phyloP scores from a whole-genome alignment of 805 yeast species.

The Candida saitoana region DNA sequence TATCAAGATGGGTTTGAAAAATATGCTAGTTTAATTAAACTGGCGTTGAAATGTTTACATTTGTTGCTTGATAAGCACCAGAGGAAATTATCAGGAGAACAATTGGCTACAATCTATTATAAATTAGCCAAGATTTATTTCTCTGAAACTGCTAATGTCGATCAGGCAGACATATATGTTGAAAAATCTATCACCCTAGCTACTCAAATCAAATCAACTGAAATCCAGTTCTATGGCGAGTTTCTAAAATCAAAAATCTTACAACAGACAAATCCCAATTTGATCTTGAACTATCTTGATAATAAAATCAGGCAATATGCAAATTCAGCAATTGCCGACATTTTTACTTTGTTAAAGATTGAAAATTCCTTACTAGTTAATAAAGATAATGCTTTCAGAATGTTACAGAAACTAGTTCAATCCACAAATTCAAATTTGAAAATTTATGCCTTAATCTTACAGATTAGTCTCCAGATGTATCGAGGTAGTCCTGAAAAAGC shows the following conservation, averaged over 20 bases:
- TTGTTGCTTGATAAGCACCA: conserved; percentile 28
- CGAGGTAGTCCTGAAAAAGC: conserved; percentile 24
- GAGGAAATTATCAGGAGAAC: conserved; percentile 21
- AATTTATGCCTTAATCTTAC: conserved; percentile 21
- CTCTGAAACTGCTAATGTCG: conserved; percentile 38
- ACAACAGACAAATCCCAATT: conserved; percentile 19
- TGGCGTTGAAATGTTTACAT: conserved; percentile 35
- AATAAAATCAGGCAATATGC: conserved; percentile 17
- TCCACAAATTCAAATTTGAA: conserved; percentile 11
- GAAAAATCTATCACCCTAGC: conserved; percentile 28
- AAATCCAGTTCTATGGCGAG: conserved; percentile 28
- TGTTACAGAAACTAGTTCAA: conserved; percentile 12
- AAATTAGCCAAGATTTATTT: conserved; percentile 35
- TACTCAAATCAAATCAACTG: conserved; percentile 20
- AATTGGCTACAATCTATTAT: conserved; percentile 30
- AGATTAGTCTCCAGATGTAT: conserved; percentile 26
- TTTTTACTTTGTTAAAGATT: conserved; percentile 29
- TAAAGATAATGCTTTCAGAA: conserved; percentile 19
- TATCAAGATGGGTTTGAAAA: conserved; percentile 15
- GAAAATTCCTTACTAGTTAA: conserved; percentile 26
- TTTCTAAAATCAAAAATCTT: conserved; percentile 36
- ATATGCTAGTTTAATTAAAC: conserved; percentile 28
- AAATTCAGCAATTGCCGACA: conserved; percentile 16
- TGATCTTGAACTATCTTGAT: conserved; percentile 28
- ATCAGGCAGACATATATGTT: conserved; percentile 38